phyloP scores from a whole-genome alignment of 2,329 filamentous ascomycete genomes.

The Chaetomium sp. region DNA sequence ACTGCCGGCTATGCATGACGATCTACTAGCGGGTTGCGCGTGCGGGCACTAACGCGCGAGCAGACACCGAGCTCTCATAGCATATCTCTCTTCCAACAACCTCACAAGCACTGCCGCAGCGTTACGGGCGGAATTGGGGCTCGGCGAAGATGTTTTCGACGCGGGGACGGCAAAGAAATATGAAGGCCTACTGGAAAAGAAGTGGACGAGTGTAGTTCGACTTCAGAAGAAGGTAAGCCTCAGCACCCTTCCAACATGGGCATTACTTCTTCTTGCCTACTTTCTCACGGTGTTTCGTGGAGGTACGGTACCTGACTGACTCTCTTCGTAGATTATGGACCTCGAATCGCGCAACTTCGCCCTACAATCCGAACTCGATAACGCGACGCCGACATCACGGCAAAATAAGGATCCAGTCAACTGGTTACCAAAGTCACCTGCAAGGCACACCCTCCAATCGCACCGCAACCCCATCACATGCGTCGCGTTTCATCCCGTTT shows the following conservation, averaged over 20 bases:
- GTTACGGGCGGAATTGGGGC: constrained; percentile 68
- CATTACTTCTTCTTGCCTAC: neutral
- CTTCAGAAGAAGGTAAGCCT: constrained; percentile 82
- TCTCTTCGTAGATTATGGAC: constrained; percentile 70
- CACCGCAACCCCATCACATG: constrained; percentile 78
- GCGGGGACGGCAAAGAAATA: constrained; percentile 85
- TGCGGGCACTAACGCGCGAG: constrained; percentile 11
- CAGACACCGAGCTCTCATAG: constrained; percentile 90
- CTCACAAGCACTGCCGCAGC: constrained; percentile 63
- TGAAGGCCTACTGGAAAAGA: constrained; percentile 90
- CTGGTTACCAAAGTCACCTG: constrained; percentile 80
- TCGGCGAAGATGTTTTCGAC: constrained; percentile 67
- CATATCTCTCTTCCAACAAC: constrained; percentile 72
- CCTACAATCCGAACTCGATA: constrained; percentile 79
- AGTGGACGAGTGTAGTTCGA: constrained; percentile 94
- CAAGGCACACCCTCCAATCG: constrained; percentile 75
- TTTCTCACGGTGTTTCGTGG: neutral
- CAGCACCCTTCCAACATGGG: neutral
- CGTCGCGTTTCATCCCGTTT: constrained; percentile 87
- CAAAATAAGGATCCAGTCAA: constrained; percentile 76
- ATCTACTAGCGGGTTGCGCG: neutral
- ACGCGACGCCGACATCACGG: constrained; percentile 66
- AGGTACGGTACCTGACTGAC: neutral
- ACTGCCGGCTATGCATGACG: neutral
- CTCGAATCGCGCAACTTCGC: constrained; percentile 68